These are phyloP conservation scores for Corymbia calophylla DNA, from an alignment of 441 rosid genomes.

Conservation along the genomic window DNA sequence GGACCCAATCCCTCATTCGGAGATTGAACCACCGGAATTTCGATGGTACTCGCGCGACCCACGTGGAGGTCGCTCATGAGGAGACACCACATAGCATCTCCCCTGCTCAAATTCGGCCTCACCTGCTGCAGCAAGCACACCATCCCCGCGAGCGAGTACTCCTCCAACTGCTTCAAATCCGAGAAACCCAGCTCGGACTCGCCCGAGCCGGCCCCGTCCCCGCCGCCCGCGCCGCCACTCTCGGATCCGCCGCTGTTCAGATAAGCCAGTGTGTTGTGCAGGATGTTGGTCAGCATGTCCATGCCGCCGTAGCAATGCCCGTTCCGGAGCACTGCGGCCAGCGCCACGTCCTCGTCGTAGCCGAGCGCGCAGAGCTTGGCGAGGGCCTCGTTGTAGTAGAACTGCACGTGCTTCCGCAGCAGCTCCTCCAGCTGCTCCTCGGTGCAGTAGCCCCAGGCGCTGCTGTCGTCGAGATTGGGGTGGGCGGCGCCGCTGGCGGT, in stretches of 20 bases:
- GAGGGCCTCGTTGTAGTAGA: conserved; percentile 59
- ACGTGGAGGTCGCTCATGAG: conserved; percentile 89
- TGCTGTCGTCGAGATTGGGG: conserved; percentile 41
- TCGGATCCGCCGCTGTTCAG: conserved; percentile 30
- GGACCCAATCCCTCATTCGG: conserved; percentile 20
- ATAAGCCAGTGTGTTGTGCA: conserved; percentile 73
- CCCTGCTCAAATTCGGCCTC: conserved; percentile 75
- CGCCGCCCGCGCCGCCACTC: conserved; percentile 6
- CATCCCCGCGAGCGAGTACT: conserved; percentile 76
- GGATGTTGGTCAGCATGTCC: conserved; percentile 77
- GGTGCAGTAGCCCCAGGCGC: conserved; percentile 64
- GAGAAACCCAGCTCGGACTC: conserved; percentile 47
- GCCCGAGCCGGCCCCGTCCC: conserved; percentile 31
- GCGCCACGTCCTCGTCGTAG: conserved; percentile 63
- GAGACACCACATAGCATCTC: conserved; percentile 98
- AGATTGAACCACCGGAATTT: conserved; percentile 35
- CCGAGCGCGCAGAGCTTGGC: conserved; percentile 63
- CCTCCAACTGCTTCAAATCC: conserved; percentile 73
- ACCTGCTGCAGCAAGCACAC: conserved; percentile 82
- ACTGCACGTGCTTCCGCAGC: conserved; percentile 55
- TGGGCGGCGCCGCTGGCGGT: no score
- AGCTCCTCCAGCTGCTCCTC: conserved; percentile 81
- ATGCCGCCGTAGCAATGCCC: conserved; percentile 82
- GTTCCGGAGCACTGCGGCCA: conserved; percentile 59
- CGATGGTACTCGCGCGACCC: conserved; percentile 65